These are phyloP conservation scores for Graphiopsis chlorocephala DNA, from an alignment of 2,329 filamentous ascomycete genomes.

Conservation along the genomic window DNA sequence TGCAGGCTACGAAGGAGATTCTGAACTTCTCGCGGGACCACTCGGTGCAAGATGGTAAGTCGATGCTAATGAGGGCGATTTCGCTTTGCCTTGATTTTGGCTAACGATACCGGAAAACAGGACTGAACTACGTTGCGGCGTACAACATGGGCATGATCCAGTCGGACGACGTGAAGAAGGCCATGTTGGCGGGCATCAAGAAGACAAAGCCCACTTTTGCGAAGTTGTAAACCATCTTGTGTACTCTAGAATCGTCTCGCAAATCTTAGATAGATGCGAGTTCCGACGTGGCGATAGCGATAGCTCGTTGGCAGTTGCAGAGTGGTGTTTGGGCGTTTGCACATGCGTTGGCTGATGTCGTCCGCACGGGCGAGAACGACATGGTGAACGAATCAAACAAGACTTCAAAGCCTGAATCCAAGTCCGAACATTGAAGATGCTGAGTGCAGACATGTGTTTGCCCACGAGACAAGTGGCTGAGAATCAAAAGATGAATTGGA, in stretches of 20 bases:
- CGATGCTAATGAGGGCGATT: no score
- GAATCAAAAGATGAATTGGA: background rate
- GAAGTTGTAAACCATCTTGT: conserved; percentile 64
- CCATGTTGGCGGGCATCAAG: conserved; percentile 71
- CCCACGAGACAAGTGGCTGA: no score
- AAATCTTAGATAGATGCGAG: no score
- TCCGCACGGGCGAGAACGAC: background rate
- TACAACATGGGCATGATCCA: conserved; percentile 88
- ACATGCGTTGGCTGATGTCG: background rate
- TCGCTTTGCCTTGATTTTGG: background rate
- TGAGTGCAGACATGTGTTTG: no score
- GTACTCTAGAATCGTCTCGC: background rate
- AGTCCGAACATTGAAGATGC: no score
- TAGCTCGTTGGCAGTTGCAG: background rate
- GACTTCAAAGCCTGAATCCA: no score
- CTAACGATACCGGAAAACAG: conserved; percentile 36
- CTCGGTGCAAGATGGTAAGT: conserved; percentile 69
- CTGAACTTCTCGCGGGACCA: conserved; percentile 80
- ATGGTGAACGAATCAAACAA: background rate
- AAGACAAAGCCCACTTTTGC: conserved; percentile 79
- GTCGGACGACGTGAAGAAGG: conserved; percentile 70
- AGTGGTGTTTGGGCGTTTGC: background rate
- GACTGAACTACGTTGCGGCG: conserved; percentile 75
- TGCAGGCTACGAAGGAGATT: conserved; percentile 83
- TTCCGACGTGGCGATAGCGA: background rate